phyloP scores from a whole-genome alignment of 1,139 yeast species.

The Pichia sp. region DNA sequence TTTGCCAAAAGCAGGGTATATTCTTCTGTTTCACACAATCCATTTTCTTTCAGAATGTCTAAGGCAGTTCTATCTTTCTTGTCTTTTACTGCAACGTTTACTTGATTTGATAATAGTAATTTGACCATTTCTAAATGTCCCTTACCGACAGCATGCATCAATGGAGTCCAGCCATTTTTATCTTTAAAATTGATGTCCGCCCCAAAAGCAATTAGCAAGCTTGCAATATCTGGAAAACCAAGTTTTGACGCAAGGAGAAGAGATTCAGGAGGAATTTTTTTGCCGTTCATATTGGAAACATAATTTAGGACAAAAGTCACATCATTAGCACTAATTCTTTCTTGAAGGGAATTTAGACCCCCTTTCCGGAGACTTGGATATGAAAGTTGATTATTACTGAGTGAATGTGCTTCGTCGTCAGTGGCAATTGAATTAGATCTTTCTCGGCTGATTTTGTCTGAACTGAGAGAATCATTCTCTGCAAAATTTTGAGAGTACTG shows the following conservation, averaged over 20 bases:
- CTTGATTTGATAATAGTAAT: conserved; percentile 69
- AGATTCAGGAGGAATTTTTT: conserved; percentile 73
- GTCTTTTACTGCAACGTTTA: conserved; percentile 57
- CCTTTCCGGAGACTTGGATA: conserved; percentile 2
- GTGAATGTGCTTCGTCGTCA: background rate
- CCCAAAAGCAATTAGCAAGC: conserved; percentile 75
- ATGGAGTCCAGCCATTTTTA: conserved; percentile 67
- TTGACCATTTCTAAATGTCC: conserved; percentile 72
- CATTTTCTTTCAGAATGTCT: conserved; percentile 54
- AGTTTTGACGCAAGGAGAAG: conserved; percentile 74
- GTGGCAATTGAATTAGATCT: background rate
- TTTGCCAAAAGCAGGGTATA: conserved; percentile 42
- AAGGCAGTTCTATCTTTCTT: conserved; percentile 56
- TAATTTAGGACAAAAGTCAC: conserved; percentile 75
- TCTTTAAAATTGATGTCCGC: conserved; percentile 57
- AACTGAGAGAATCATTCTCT: background rate
- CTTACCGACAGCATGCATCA: conserved; percentile 78
- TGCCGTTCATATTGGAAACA: conserved; percentile 62
- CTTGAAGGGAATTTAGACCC: conserved; percentile 13
- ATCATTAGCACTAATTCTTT: conserved; percentile 75
- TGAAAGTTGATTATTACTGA: background rate
- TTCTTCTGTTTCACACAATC: conserved; percentile 55
- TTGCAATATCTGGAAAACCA: conserved; percentile 82
- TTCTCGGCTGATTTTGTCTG: background rate
- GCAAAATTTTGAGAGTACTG: conserved; percentile 34